Percentiles rank a stretch among this genome's conserved stretches.
Conservation (phyloP, 352 stramenopile genomes). For the Globisporangium heterothallicum region DNA sequence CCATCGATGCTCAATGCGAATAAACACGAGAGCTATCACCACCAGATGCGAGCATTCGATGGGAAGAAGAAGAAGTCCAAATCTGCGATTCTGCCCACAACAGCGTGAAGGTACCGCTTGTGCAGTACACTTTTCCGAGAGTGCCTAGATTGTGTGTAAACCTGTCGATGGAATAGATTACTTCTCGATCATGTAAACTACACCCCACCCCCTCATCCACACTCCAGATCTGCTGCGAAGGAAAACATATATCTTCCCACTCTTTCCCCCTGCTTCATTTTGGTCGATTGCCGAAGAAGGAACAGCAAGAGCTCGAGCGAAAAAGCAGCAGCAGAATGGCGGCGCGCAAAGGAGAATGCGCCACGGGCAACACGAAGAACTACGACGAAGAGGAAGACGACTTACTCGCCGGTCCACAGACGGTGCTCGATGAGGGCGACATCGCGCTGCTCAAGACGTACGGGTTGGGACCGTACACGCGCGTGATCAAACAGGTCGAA, state of each 20-base stretch:
- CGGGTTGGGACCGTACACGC: slow-evolving; percentile 95
- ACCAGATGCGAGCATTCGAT: too few species aligned
- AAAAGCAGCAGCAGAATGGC: too few species aligned
- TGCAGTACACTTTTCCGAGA: background rate
- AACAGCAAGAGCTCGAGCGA: background rate
- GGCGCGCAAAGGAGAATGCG: slow-evolving; percentile 81
- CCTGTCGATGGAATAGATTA: background rate
- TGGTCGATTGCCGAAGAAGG: background rate
- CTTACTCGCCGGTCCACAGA: slow-evolving; percentile 66
- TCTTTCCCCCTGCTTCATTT: background rate
- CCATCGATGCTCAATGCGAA: too few species aligned
- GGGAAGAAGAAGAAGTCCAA: too few species aligned
- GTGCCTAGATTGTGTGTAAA: background rate
- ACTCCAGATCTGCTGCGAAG: background rate
- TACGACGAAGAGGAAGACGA: slow-evolving; percentile 94
- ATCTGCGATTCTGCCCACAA: too few species aligned
- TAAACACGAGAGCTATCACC: too few species aligned
- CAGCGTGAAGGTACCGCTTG: too few species aligned
- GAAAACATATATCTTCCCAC: background rate
- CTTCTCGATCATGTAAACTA: background rate
- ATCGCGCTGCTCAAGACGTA: slow-evolving; percentile 99
- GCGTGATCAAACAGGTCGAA: slow-evolving; percentile 96
- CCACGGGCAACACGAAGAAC: slow-evolving; percentile 94
- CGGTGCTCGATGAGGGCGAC: slow-evolving; percentile 91
- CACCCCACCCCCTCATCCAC: background rate